These are phyloP conservation scores for Domatiomyces catenatus DNA, from an alignment of 2,329 filamentous ascomycete species.

Conservation along the genomic window DNA sequence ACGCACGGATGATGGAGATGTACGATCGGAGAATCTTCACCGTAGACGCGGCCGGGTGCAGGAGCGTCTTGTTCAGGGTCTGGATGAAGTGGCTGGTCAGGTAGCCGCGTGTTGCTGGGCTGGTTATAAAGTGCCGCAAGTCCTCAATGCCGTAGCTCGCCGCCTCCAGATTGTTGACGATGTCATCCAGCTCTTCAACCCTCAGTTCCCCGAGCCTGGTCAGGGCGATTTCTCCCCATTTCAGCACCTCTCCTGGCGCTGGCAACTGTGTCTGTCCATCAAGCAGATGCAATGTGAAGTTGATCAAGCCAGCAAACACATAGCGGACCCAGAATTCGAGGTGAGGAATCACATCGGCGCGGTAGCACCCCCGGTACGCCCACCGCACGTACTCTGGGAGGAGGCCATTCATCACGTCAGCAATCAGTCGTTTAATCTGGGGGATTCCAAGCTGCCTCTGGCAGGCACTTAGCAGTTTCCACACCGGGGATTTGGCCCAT, in stretches of 20 bases:
- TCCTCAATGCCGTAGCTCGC: conserved; percentile 46
- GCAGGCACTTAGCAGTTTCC: conserved; percentile 7
- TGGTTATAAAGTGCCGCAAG: conserved; percentile 41
- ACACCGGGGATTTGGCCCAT: conserved; percentile 1
- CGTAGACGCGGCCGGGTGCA: conserved; percentile 51
- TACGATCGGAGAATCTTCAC: conserved; percentile 53
- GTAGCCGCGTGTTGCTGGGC: conserved; percentile 38
- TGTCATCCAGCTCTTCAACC: conserved; percentile 43
- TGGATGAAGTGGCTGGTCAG: conserved; percentile 40
- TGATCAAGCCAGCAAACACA: conserved; percentile 37
- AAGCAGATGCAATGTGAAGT: conserved; percentile 25
- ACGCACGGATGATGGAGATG: conserved; percentile 50
- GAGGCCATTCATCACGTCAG: conserved; percentile 41
- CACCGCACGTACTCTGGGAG: conserved; percentile 41
- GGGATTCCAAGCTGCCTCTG: conserved; percentile 33
- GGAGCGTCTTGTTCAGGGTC: conserved; percentile 38
- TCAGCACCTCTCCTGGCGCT: conserved; percentile 31
- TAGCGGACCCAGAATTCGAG: conserved; percentile 42
- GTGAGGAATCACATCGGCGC: conserved; percentile 31
- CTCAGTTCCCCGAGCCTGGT: conserved; percentile 40
- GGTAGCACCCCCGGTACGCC: conserved; percentile 44
- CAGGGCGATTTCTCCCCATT: conserved; percentile 42
- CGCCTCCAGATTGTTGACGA: conserved; percentile 43
- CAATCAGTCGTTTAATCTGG: conserved; percentile 41
- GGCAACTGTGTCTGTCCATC: conserved; percentile 7